Evolutionary conservation across 2,329 filamentous ascomycete genomes (phyloP), one percentile per base, ranked within the genome.

Genomic region (Fragosphaeria purpurea): DNA sequence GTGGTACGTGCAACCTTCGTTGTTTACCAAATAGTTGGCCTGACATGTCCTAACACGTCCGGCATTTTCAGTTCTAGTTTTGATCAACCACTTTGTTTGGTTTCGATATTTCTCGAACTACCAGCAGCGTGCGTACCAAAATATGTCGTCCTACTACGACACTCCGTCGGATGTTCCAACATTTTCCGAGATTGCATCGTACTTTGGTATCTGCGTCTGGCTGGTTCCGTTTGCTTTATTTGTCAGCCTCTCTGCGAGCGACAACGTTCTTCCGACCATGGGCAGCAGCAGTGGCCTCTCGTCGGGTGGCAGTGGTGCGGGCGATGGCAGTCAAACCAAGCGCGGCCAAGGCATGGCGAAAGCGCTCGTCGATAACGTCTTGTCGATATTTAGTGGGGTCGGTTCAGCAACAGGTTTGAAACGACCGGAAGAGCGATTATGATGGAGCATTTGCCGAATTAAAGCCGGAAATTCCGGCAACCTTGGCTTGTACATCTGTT

Each of bases 121-220:
- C 50, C 77, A 83, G 56, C 67, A 76, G 45, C 68, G 67, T 49
- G 72, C 80, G 4, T 80, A 83, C 67, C 68, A 75, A 50, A 73
- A 77, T 60, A 66, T 71, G 66, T 72, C 75, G 4, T 77, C 80
- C 49, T 75, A 79, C 63, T 83, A 85, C 63, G 80, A 87, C 56
- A 71, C 74, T 52, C 70, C 73, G 50, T 67, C 76, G 46, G 68
- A 80, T 48, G 64, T 88, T 43, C 93, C 93, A 0, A 84, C 79
- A 39, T 98, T 98, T 65, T 90, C 88, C 13, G 88, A 97, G 70
- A 93, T 97, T 43, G 89, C 93, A 0, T 91, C 88, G 0, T 98
- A 93, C 68, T 98, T 98, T 63, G 93, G 93, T 0, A 73, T 98
- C 2, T 95, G 90, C 61, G 90, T 98, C 0, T 98, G 93, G 93